phyloP scores from a whole-genome alignment of 257 asterid genomes.

The Nicotiana obtusifolia region DNA sequence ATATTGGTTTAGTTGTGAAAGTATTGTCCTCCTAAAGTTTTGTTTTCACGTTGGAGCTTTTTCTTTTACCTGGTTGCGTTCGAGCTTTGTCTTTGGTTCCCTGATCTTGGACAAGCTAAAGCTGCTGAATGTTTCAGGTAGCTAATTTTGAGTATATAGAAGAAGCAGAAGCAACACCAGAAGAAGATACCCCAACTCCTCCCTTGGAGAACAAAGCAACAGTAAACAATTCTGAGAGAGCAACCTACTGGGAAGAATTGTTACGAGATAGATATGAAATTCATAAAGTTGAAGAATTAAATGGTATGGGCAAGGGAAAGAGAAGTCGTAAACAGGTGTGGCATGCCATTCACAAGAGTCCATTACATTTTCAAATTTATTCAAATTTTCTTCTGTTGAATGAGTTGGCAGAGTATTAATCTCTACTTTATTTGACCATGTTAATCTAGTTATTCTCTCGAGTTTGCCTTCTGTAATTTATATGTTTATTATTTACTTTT shows the following conservation, averaged over 20 bases:
- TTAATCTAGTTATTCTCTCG: not conserved
- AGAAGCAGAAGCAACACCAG: conserved; percentile 63
- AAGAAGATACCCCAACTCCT: conserved; percentile 61
- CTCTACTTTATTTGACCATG: not conserved
- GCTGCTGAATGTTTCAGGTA: conserved; percentile 48
- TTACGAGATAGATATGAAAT: conserved; percentile 81
- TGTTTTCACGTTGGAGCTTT: not conserved
- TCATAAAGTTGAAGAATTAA: conserved; percentile 79
- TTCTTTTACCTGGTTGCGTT: not conserved
- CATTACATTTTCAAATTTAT: not conserved
- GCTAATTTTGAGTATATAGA: conserved; percentile 92
- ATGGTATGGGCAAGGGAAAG: conserved; percentile 96
- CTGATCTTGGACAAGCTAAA: conserved; percentile 6
- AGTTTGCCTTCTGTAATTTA: not conserved
- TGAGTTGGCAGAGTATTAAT: not conserved
- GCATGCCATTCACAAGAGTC: not conserved
- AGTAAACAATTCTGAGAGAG: conserved; percentile 60
- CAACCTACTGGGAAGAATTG: conserved; percentile 87
- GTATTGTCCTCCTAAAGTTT: not conserved
- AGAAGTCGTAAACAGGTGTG: conserved; percentile 89
- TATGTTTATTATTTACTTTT: not conserved
- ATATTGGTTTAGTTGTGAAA: not conserved
- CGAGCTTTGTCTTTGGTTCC: not conserved
- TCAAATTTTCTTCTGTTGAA: conserved; percentile 8
- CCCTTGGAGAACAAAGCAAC: conserved; percentile 52